phyloP scores from a whole-genome alignment of 1,139 yeast genomes.

The Pneumocystis murina region DNA sequence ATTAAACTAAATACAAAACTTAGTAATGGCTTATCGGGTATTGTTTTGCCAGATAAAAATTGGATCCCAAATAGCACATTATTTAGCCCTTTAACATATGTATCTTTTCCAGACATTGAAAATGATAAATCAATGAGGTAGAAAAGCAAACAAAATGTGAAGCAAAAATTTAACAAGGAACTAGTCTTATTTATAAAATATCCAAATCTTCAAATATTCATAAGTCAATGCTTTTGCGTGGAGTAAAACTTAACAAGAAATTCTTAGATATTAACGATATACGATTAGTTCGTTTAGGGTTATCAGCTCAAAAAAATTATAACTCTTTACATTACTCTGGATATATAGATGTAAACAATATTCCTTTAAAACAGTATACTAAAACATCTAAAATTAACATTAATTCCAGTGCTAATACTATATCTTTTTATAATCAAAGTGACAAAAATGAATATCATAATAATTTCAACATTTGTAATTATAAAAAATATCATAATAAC shows the following conservation, averaged over 20 bases:
- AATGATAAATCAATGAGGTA: constrained; percentile 26
- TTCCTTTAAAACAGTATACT: neutral
- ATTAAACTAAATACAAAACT: constrained; percentile 16
- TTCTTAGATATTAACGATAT: neutral
- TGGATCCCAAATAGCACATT: constrained; percentile 37
- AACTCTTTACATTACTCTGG: neutral
- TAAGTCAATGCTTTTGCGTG: constrained; percentile 75
- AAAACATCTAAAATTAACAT: neutral
- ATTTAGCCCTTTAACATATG: constrained; percentile 40
- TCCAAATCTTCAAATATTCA: constrained; percentile 26
- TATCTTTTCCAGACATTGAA: constrained; percentile 36
- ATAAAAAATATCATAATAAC: neutral
- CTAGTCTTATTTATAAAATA: constrained; percentile 47
- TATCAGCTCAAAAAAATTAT: neutral
- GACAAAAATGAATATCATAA: neutral
- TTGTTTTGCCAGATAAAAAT: constrained; percentile 31
- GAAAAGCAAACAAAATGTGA: neutral
- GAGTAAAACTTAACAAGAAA: constrained; percentile 22
- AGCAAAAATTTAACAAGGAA: constrained; percentile 20
- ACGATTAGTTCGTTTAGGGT: neutral
- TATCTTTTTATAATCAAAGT: neutral
- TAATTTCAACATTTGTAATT: neutral
- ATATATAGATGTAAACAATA: neutral
- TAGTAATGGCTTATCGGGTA: constrained; percentile 48
- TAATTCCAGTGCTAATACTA: neutral